A percentile compares a stretch with the other conserved stretches of the same genome.
Evolutionary conservation across 2,329 filamentous ascomycete genomes (phyloP).

Genomic region (Thielaviopsis euricoi): DNA sequence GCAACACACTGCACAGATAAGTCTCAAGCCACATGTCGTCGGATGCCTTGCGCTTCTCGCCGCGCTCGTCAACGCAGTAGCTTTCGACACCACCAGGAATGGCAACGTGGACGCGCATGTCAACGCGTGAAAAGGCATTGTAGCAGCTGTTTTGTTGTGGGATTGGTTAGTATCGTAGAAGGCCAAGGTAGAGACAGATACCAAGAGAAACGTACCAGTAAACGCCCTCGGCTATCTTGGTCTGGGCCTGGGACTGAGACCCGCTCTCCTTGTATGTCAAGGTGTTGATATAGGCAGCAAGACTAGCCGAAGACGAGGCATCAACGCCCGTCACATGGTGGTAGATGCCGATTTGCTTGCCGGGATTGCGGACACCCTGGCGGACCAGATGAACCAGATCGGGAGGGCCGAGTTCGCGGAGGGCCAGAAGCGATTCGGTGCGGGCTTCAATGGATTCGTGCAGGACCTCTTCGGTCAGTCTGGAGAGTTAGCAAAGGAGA

Average conservation of each 20-base stretch:
- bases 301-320: slow-evolving; percentile 88
- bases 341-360: slow-evolving; percentile 69
- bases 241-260: slow-evolving; percentile 39
- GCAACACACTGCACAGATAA: slow-evolving; percentile 84
- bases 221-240: slow-evolving; percentile 84
- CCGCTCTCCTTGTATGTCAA: slow-evolving; percentile 69
- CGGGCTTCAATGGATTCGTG: slow-evolving; percentile 85
- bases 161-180: not conserved
- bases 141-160: slow-evolving; percentile 58
- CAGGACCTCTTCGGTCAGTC: slow-evolving; percentile 84
- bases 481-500: slow-evolving; percentile 21
- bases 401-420: slow-evolving; percentile 88
- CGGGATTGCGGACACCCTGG: slow-evolving; percentile 39
- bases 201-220: slow-evolving; percentile 53
- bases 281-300: slow-evolving; percentile 97
- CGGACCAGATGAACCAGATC: slow-evolving; percentile 93
- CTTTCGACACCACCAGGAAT: slow-evolving; percentile 94
- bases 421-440: slow-evolving; percentile 68
- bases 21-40: slow-evolving; percentile 96
- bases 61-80: slow-evolving; percentile 93
- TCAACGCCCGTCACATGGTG: slow-evolving; percentile 97
- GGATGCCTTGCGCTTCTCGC: slow-evolving; percentile 82
- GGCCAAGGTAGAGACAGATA: not conserved
- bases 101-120: slow-evolving; percentile 96
- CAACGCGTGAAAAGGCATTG: slow-evolving; percentile 94